Evolutionary conservation across 208 protist species (phyloP), one percentile per base, ranked within the genome.

Genomic region (Tetramitus jugosus): DNA sequence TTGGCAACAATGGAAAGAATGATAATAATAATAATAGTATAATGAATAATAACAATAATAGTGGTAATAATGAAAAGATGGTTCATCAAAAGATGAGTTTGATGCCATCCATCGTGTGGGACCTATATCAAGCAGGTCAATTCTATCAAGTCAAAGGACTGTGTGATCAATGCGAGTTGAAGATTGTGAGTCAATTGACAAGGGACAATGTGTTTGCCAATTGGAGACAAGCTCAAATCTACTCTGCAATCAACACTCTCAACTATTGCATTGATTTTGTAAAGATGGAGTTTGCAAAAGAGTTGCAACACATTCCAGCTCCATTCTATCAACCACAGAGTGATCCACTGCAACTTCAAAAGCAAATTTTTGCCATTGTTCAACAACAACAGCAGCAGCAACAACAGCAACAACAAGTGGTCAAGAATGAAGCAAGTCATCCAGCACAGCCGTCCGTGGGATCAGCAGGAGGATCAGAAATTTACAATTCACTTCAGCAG

Each of bases 131-230:
- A 46, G 65, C 39, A 49, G 65, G 39, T 7, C 43, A 71, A 49
- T 71, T 71, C 26, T 71, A 71, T 71, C 65, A 71, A 13, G 10
- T 71, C 3, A 71, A 33, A 35, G 40, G 20, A 33, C n/a, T 71
- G 10, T n/a, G 43, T 0, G 3, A 17, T 2, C 65, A 49, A 49
- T 71, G 65, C 40, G 39, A 71, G 49, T 35, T 49, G 20, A 49
- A 49, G 29, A 71, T 71, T 20, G 33, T 71, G 4, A n/a, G 65
- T 29, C 31, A 35, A 2, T n/a, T 71, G 10, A 14, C 3, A 2
- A 40, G 33, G 6, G 26, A 46, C 0, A 71, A 71, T 31, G 65
- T 71, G n/a, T 71, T 71, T 71, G 39, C 43, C 2, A 23, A 49
- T 29, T 71, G 65, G 65, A 31, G 20, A 8, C 26, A 33, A n/a